These are phyloP conservation scores for Thelephora terrestris DNA, from an alignment of 1,284 basidiomycete species.

Conservation along the genomic window DNA sequence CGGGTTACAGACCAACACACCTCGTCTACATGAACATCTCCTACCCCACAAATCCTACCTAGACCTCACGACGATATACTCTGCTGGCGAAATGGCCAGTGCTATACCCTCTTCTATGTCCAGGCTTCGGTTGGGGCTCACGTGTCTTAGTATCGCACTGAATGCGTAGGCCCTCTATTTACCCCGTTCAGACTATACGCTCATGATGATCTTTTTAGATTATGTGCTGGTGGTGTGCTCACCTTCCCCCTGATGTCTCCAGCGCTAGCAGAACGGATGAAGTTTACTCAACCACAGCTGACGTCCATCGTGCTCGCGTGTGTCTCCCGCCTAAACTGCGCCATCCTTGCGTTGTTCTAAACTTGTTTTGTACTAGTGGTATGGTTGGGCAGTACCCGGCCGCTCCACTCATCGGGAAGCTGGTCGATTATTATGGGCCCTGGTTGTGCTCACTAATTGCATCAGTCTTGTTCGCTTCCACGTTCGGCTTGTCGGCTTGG, in stretches of 20 bases:
- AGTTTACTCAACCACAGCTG: conserved; percentile 63
- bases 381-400: conserved; percentile 64
- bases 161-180: background rate
- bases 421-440: conserved; percentile 49
- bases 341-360: background rate
- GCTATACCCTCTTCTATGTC: background rate
- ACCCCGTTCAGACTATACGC: background rate
- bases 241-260: conserved; percentile 67
- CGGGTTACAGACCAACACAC: too few species aligned
- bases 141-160: background rate
- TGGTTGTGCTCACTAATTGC: conserved; percentile 56
- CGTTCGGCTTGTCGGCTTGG: conserved; percentile 52
- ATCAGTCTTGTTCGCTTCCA: conserved; percentile 42
- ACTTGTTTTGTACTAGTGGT: conserved; percentile 30
- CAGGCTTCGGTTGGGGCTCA: background rate
- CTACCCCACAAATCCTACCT: too few species aligned
- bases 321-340: conserved; percentile 11
- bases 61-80: background rate
- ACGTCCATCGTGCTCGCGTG: conserved; percentile 67
- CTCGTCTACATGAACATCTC: too few species aligned
- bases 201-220: conserved; percentile 24
- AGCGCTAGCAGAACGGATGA: conserved; percentile 42
- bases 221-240: conserved; percentile 67
- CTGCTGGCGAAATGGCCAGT: background rate
- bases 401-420: conserved; percentile 46